These are phyloP conservation scores for Leccinum variabile DNA, from an alignment of 1,284 basidiomycete species.

Conservation along the genomic window DNA sequence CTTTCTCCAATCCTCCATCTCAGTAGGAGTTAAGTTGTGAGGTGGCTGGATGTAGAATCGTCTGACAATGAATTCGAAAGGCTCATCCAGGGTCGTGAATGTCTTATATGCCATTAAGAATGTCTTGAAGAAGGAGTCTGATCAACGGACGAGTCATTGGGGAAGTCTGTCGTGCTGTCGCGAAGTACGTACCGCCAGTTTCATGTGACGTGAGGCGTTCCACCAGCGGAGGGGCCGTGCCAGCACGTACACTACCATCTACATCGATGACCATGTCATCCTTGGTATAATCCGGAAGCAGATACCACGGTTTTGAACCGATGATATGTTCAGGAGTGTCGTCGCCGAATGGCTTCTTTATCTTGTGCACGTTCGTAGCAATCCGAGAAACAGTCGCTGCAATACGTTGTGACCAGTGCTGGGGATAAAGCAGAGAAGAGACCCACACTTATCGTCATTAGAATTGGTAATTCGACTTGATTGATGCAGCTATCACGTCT, in stretches of 20 bases:
- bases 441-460: conserved; percentile 33
- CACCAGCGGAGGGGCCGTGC: conserved; percentile 83
- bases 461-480: conserved; percentile 53
- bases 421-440: conserved; percentile 1
- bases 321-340: conserved; percentile 56
- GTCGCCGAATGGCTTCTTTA: conserved; percentile 75
- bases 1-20: conserved; percentile 82
- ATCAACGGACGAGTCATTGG: conserved; percentile 6
- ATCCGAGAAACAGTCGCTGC: conserved; percentile 30
- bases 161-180: not conserved
- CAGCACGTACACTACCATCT: conserved; percentile 83
- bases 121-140: conserved; percentile 86
- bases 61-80: conserved; percentile 56
- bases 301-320: conserved; percentile 79
- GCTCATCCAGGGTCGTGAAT: conserved; percentile 77
- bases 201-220: conserved; percentile 92
- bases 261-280: conserved; percentile 84
- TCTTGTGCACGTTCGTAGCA: conserved; percentile 53
- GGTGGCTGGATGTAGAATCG: conserved; percentile 58
- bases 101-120: conserved; percentile 94
- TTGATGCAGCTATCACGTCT: conserved; percentile 47
- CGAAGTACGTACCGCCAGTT: conserved; percentile 59
- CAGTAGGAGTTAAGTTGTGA: conserved; percentile 58
- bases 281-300: conserved; percentile 77
- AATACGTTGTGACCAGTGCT: conserved; percentile 12